Percentiles rank a stretch among this genome's conserved stretches.
Evolutionary conservation across 495 filamentous ascomycete species (phyloP).

Genomic region (Lasiosphaeria miniovina): DNA sequence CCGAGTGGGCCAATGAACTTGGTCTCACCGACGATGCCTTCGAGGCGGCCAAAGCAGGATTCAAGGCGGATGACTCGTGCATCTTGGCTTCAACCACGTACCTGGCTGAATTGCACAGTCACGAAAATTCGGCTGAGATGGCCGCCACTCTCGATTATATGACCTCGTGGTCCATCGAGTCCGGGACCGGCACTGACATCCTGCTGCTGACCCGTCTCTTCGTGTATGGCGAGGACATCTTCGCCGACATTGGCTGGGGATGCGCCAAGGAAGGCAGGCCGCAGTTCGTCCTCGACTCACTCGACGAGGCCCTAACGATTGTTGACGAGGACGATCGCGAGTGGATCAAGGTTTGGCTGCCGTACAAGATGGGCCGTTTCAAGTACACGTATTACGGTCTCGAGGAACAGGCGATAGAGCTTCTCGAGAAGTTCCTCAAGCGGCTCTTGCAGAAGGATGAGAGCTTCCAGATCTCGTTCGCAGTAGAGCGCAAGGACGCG

Average conservation of each 20-base stretch:
- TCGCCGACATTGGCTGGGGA: constrained; percentile 2
- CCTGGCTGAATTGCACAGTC: no score
- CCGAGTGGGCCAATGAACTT: background rate
- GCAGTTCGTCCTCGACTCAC: constrained; percentile 8
- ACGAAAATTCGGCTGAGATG: no score
- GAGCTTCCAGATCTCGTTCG: background rate
- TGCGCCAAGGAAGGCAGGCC: constrained; percentile 10
- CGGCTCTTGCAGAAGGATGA: background rate
- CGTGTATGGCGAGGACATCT: background rate
- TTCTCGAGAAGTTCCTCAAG: background rate
- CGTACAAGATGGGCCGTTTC: constrained; percentile 4
- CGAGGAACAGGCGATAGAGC: background rate
- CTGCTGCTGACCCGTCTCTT: background rate
- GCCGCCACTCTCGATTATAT: no score
- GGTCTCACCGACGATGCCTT: background rate
- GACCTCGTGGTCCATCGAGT: no score
- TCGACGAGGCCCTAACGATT: constrained; percentile 9
- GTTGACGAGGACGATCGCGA: constrained; percentile 11
- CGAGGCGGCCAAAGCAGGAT: background rate
- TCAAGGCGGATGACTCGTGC: background rate
- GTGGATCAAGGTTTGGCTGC: constrained; percentile 9
- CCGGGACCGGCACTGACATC: no score
- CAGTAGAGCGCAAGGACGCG: background rate
- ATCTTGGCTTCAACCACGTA: no score
- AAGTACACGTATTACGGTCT: constrained; percentile 11